Conservation (phyloP, 2,329 filamentous ascomycete species). For the Penicillium polonicum region DNA sequence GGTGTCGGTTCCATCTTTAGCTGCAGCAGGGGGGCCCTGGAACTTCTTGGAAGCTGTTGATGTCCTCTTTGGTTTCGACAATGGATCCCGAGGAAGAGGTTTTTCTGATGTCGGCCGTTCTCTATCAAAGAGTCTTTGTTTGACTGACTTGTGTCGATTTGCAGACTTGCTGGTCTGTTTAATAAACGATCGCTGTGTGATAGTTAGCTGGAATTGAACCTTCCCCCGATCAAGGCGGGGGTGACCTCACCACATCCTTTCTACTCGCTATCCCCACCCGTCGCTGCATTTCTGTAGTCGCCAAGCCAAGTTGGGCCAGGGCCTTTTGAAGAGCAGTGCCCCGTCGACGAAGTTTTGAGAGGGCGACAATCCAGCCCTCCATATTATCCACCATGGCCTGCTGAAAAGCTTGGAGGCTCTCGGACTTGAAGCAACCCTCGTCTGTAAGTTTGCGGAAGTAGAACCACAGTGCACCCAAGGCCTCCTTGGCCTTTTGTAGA, state of each 20-base stretch:
- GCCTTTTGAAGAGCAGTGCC: slow-evolving; percentile 67
- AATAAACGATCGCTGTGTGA: slow-evolving; percentile 23
- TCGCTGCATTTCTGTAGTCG: slow-evolving; percentile 82
- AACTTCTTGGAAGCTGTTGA: slow-evolving; percentile 13
- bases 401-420: slow-evolving; percentile 70
- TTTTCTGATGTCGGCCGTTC: slow-evolving; percentile 25
- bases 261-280: slow-evolving; percentile 81
- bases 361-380: slow-evolving; percentile 82
- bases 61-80: slow-evolving; percentile 10
- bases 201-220: slow-evolving; percentile 4
- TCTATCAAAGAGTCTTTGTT: slow-evolving; percentile 27
- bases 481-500: slow-evolving; percentile 72
- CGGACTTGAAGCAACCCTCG: slow-evolving; percentile 57
- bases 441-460: slow-evolving; percentile 70
- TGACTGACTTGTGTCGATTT: slow-evolving; percentile 24
- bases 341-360: slow-evolving; percentile 72
- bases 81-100: slow-evolving; percentile 34
- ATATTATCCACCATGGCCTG: slow-evolving; percentile 90
- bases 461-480: slow-evolving; percentile 71
- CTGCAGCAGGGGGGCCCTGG: slow-evolving; percentile 8
- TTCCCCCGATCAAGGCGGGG: not conserved
- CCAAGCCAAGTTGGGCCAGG: slow-evolving; percentile 69
- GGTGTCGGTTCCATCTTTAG: slow-evolving; percentile 20
- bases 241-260: slow-evolving; percentile 62
- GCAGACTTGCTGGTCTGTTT: slow-evolving; percentile 10